These are phyloP conservation scores for Aspergillus texensis DNA, from an alignment of 2,329 filamentous ascomycete genomes.

Conservation along the genomic window DNA sequence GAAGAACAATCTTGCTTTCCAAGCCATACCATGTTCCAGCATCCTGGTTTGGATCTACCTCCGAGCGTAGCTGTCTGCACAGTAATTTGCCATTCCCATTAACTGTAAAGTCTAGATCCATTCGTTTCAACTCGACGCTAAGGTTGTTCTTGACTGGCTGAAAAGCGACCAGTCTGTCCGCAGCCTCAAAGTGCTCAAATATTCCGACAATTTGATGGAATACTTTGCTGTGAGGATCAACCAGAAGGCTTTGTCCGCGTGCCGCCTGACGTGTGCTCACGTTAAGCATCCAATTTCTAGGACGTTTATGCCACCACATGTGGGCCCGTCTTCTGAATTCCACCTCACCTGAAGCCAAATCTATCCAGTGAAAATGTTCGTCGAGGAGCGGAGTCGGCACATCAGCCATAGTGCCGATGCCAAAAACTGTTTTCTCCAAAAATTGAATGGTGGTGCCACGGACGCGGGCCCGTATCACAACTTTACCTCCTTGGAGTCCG, in stretches of 20 bases:
- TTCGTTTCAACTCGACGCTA: constrained; percentile 52
- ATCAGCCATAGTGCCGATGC: constrained; percentile 39
- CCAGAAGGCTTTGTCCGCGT: constrained; percentile 37
- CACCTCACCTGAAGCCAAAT: constrained; percentile 46
- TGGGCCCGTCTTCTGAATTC: constrained; percentile 54
- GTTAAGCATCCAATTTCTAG: constrained; percentile 47
- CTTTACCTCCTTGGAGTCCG: constrained; percentile 26
- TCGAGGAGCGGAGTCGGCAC: constrained; percentile 56
- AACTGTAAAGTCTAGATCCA: constrained; percentile 59
- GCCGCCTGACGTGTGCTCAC: constrained; percentile 26
- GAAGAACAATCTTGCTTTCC: constrained; percentile 59
- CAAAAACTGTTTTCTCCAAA: constrained; percentile 34
- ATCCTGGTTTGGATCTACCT: constrained; percentile 62
- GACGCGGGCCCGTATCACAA: constrained; percentile 48
- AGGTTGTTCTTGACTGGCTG: constrained; percentile 45
- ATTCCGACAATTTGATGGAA: constrained; percentile 45
- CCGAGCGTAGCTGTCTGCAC: constrained; percentile 53
- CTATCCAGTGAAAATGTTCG: constrained; percentile 53
- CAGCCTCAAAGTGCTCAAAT: constrained; percentile 55
- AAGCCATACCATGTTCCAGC: constrained; percentile 63
- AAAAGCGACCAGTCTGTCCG: constrained; percentile 47
- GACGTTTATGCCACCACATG: constrained; percentile 41
- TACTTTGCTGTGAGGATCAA: constrained; percentile 53
- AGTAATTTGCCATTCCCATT: constrained; percentile 47
- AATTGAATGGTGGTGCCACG: constrained; percentile 30